Conservation (phyloP, 1,284 basidiomycete species). For the Malassezia nana region DNA sequence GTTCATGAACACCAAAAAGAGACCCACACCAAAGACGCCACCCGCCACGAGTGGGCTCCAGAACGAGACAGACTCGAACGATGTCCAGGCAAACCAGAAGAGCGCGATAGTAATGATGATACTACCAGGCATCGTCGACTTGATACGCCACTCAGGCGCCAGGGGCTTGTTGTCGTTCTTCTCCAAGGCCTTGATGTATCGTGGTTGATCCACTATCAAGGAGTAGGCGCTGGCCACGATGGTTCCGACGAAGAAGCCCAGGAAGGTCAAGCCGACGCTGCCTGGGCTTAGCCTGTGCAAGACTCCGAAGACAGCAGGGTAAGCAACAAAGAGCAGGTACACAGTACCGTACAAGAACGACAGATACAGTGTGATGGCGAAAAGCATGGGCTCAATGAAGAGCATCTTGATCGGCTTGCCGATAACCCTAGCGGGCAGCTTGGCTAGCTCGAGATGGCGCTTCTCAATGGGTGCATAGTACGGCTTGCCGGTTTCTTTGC, state of each 20-base stretch:
- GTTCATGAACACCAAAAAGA: conserved; percentile 56
- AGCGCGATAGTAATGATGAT: conserved; percentile 48
- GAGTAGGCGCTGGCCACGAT: conserved; percentile 20
- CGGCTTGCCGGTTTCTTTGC: conserved; percentile 59
- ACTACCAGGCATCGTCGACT: conserved; percentile 39
- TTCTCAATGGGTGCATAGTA: conserved; percentile 51
- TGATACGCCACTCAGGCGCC: conserved; percentile 39
- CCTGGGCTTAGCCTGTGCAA: conserved; percentile 41
- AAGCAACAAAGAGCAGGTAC: conserved; percentile 44
- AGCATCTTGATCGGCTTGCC: conserved; percentile 54
- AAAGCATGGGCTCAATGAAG: conserved; percentile 66
- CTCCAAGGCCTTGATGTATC: conserved; percentile 26
- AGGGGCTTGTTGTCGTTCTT: conserved; percentile 23
- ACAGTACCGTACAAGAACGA: conserved; percentile 60
- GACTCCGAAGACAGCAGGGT: conserved; percentile 43
- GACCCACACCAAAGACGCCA: conserved; percentile 47
- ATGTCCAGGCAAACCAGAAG: conserved; percentile 49
- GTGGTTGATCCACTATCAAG: conserved; percentile 35
- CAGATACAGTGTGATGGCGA: conserved; percentile 62
- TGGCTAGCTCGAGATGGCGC: conserved; percentile 40
- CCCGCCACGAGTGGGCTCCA: conserved; percentile 53
- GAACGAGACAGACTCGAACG: conserved; percentile 44
- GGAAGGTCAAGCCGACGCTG: conserved; percentile 42
- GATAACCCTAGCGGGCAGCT: conserved; percentile 56
- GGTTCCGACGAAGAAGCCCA: conserved; percentile 45